Evolutionary conservation across 805 yeast species (phyloP).

Genomic region (Candida piceae): DNA sequence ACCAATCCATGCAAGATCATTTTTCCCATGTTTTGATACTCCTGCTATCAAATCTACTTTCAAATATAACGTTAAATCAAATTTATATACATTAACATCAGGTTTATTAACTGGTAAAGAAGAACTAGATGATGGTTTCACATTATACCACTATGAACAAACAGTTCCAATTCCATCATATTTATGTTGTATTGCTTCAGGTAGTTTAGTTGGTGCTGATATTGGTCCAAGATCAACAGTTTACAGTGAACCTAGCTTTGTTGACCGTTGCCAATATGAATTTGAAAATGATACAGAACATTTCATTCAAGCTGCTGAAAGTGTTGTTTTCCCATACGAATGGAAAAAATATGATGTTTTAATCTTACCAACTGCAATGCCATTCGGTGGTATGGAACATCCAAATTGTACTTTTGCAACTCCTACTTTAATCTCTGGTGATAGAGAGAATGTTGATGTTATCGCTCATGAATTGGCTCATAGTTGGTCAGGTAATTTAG

Average conservation of each 20-base stretch:
- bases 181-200: constrained; percentile 79
- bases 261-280: constrained; percentile 70
- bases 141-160: constrained; percentile 53
- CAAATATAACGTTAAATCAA: constrained; percentile 53
- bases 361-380: constrained; percentile 70
- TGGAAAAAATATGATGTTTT: constrained; percentile 82
- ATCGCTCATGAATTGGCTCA: constrained; percentile 92
- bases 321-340: constrained; percentile 70
- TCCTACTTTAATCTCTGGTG: constrained; percentile 81
- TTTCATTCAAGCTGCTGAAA: constrained; percentile 75
- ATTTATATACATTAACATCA: constrained; percentile 66
- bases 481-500: constrained; percentile 89
- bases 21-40: constrained; percentile 89
- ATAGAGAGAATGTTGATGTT: constrained; percentile 80
- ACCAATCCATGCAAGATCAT: constrained; percentile 83
- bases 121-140: constrained; percentile 30
- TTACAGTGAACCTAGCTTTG: constrained; percentile 67
- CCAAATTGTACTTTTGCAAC: constrained; percentile 90
- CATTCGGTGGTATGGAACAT: constrained; percentile 95
- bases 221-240: constrained; percentile 88
- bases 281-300: constrained; percentile 76
- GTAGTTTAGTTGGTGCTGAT: constrained; percentile 59
- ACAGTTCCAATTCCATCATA: constrained; percentile 83
- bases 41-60: constrained; percentile 75
- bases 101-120: constrained; percentile 36